phyloP scores from a whole-genome alignment of 306 rosid genomes.

The Parietaria judaica region DNA sequence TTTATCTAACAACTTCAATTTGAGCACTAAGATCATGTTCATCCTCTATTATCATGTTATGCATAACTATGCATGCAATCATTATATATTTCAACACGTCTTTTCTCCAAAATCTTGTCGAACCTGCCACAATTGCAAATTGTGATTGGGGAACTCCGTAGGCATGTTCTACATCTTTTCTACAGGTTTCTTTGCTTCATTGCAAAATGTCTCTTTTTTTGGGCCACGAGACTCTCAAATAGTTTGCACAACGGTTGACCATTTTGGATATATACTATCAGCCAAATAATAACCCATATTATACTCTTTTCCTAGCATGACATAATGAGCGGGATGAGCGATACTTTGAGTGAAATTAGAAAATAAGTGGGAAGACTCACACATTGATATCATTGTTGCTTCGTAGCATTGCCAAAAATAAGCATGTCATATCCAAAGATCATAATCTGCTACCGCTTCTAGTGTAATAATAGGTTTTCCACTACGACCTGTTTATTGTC shows the following conservation, averaged over 20 bases:
- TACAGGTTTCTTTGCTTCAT: not conserved
- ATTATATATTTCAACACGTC: too few relatives aligned
- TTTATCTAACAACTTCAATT: not conserved
- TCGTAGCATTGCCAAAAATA: not conserved
- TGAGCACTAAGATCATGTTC: not conserved
- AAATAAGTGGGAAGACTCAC: not conserved
- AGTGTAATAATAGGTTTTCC: not conserved
- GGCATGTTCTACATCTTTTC: not conserved
- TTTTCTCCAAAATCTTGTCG: too few relatives aligned
- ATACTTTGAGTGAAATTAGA: not conserved
- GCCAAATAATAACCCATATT: not conserved
- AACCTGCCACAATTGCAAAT: too few relatives aligned
- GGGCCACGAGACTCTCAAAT: too few relatives aligned
- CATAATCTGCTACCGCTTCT: not conserved
- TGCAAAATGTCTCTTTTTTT: not conserved
- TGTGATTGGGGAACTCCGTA: not conserved
- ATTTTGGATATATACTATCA: too few relatives aligned
- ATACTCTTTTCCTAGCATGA: slow-evolving; percentile 4
- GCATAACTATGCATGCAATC: not conserved
- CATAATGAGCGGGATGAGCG: slow-evolving; percentile 2
- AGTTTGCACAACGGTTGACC: not conserved
- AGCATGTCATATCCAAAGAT: not conserved
- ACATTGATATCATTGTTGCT: not conserved
- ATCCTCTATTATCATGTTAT: not conserved
- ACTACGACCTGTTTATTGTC: not conserved